These are phyloP conservation scores for Microsporum ferrugineum DNA, from an alignment of 2,329 filamentous ascomycete genomes.

Conservation along the genomic window DNA sequence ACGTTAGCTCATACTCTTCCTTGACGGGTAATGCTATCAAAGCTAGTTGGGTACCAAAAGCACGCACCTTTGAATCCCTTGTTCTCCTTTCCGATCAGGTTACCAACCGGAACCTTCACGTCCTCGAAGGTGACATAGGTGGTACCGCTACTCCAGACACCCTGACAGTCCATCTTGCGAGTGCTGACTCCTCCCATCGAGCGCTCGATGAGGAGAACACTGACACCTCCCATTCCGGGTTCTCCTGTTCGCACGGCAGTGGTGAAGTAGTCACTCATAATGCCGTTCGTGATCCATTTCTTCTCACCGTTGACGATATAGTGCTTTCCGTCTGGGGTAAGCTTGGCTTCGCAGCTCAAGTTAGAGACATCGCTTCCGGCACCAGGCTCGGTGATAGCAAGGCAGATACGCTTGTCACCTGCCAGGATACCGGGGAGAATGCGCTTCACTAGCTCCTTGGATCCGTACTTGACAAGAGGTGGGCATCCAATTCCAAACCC, in stretches of 20 bases:
- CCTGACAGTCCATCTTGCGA: slow-evolving; percentile 94
- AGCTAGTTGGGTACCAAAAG: no score
- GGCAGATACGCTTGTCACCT: slow-evolving; percentile 92
- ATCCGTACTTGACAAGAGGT: slow-evolving; percentile 82
- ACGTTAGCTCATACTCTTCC: neutral
- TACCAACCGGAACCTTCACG: slow-evolving; percentile 98
- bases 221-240: slow-evolving; percentile 84
- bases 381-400: slow-evolving; percentile 95
- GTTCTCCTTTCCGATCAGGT: slow-evolving; percentile 95
- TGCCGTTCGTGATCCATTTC: slow-evolving; percentile 99
- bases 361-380: slow-evolving; percentile 93
- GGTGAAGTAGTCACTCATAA: slow-evolving; percentile 96
- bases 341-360: slow-evolving; percentile 87
- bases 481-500: slow-evolving; percentile 95
- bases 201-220: slow-evolving; percentile 84
- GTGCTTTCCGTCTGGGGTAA: slow-evolving; percentile 91
- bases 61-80: slow-evolving; percentile 73
- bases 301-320: slow-evolving; percentile 99
- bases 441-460: slow-evolving; percentile 70
- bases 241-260: slow-evolving; percentile 85
- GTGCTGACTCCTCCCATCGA: slow-evolving; percentile 75
- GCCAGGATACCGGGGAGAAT: slow-evolving; percentile 78
- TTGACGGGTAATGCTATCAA: neutral
- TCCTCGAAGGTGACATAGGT: slow-evolving; percentile 98
- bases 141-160: slow-evolving; percentile 88